Evolutionary conservation across 2,329 filamentous ascomycete genomes (phyloP).

Genomic region (Exophiala sp.): DNA sequence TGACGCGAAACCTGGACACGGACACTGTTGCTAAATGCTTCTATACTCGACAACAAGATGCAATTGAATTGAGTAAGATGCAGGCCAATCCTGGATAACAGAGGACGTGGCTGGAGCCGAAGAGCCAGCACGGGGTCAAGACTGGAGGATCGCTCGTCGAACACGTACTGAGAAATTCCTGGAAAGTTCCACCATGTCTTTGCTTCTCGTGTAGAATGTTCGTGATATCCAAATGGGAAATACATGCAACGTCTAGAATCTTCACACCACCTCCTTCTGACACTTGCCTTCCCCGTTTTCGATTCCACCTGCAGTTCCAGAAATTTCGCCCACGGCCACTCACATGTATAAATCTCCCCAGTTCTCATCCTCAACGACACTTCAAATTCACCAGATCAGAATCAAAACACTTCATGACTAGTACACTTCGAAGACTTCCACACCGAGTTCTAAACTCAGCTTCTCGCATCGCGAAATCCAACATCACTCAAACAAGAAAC

Average conservation of each 20-base stretch:
- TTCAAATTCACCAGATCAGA: conserved; percentile 7
- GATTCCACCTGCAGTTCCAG: conserved; percentile 1
- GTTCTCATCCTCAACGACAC: not conserved
- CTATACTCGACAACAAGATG: not conserved
- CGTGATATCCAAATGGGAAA: conserved; percentile 9
- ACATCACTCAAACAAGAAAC: conserved; percentile 10
- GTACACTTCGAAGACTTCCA: conserved; percentile 15
- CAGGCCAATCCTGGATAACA: not conserved
- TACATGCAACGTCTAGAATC: conserved; percentile 12
- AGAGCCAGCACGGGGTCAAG: not conserved
- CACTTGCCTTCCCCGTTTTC: not conserved
- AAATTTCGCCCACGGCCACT: conserved; percentile 9
- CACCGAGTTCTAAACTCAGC: conserved; percentile 9
- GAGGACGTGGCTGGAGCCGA: not conserved
- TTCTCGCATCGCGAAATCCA: conserved; percentile 5
- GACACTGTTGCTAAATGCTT: not conserved
- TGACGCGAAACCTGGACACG: too few relatives aligned
- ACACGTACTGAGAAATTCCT: not conserved
- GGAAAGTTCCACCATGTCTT: not conserved
- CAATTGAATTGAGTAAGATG: too few relatives aligned
- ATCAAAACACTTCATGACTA: conserved; percentile 15
- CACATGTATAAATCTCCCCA: conserved; percentile 11
- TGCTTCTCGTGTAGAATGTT: not conserved
- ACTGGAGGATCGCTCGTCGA: not conserved
- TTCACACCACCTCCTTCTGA: conserved; percentile 7